Percentiles rank a stretch among this genome's conserved stretches.
These are phyloP conservation scores for Melocanna baccifera DNA, from an alignment of 176 grass and related monocot genomes.

Conservation along the genomic window DNA sequence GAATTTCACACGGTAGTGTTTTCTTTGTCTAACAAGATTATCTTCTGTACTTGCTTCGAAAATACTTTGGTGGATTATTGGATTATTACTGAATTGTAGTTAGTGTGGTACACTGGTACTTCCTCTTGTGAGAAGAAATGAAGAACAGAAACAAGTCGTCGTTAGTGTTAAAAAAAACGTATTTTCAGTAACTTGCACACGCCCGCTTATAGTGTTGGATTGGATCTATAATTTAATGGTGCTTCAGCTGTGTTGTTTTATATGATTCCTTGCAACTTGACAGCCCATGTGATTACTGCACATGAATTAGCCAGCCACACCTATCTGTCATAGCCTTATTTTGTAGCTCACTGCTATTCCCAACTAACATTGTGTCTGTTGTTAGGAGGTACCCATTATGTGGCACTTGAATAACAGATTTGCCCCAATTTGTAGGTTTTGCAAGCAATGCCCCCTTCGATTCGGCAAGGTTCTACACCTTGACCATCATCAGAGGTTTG, in stretches of 20 bases:
- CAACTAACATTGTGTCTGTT: background rate
- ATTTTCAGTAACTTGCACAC: background rate
- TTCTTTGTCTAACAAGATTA: background rate
- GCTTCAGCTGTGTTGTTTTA: background rate
- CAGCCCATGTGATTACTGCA: too few species aligned
- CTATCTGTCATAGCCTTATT: background rate
- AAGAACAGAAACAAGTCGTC: background rate
- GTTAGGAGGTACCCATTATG: background rate
- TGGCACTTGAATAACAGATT: slow-evolving; percentile 24
- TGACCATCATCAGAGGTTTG: slow-evolving; percentile 49
- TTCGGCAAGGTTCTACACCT: slow-evolving; percentile 45
- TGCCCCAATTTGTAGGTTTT: slow-evolving; percentile 35
- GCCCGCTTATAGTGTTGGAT: background rate
- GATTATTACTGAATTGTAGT: too few species aligned
- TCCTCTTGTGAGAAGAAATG: background rate
- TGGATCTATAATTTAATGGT: background rate
- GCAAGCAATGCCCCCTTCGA: slow-evolving; percentile 43
- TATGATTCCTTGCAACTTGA: too few species aligned
- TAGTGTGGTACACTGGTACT: too few species aligned
- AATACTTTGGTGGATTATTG: background rate
- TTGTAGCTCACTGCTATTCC: background rate
- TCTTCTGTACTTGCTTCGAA: background rate
- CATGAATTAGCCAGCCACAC: background rate
- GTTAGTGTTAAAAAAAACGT: background rate
- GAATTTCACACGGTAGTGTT: background rate